A percentile compares a stretch with the other conserved stretches of the same genome.
Evolutionary conservation across 2,329 filamentous ascomycete genomes (phyloP).

Genomic region (Lasiodiplodia citricola): DNA sequence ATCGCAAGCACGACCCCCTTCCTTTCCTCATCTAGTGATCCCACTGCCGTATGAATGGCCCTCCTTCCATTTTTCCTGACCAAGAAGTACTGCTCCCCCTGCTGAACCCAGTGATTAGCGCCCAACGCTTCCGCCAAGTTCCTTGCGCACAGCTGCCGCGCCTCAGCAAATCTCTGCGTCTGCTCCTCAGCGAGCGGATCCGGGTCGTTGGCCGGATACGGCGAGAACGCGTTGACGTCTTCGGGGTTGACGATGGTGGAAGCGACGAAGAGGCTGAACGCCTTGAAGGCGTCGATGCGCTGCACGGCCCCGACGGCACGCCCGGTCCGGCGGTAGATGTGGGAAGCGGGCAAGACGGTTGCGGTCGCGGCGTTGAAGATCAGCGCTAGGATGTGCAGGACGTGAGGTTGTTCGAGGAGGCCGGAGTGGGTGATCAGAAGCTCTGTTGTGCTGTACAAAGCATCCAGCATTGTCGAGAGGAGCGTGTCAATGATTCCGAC

Average conservation of each 20-base stretch:
- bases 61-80: constrained; percentile 43
- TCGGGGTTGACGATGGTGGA: constrained; percentile 34
- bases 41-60: constrained; percentile 28
- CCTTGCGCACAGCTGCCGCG: constrained; percentile 40
- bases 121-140: constrained; percentile 51
- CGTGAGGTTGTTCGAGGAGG: constrained; percentile 45
- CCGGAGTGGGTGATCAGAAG: constrained; percentile 41
- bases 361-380: constrained; percentile 50
- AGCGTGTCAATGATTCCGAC: constrained; percentile 47
- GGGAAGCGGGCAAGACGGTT: constrained; percentile 52
- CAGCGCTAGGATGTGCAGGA: constrained; percentile 45
- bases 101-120: constrained; percentile 51
- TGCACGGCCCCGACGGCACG: constrained; percentile 29
- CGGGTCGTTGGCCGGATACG: constrained; percentile 30
- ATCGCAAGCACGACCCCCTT: constrained; percentile 32
- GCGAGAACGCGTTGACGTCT: constrained; percentile 25
- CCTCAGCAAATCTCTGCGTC: constrained; percentile 9
- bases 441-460: constrained; percentile 41
- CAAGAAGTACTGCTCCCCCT: constrained; percentile 49
- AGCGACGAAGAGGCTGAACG: constrained; percentile 44
- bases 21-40: constrained; percentile 37
- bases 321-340: constrained; percentile 48
- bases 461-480: constrained; percentile 42
- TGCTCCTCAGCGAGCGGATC: constrained; percentile 18
- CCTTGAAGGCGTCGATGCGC: constrained; percentile 47